Evolutionary conservation across 345 rosid species (phyloP), one percentile per base, ranked within the genome.

Genomic region (Arabidopsis arenosa): DNA sequence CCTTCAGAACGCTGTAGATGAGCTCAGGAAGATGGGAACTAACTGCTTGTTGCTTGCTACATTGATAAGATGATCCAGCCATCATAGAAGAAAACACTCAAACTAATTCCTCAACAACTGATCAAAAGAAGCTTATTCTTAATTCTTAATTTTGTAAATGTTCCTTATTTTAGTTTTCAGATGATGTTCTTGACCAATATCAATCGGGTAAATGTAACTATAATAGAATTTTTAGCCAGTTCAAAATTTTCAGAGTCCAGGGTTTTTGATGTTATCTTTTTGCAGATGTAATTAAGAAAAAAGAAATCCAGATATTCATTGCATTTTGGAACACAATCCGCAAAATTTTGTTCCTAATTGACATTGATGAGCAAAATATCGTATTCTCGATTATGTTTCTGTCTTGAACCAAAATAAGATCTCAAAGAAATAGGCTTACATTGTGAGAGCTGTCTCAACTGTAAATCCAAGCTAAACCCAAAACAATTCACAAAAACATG

Each of bases 1-100:
- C 14, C 18, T 72, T 72, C 81, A 78, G 36, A 66, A 78, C 18
- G 48, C 37, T 66, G 81, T 57, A 1, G 81, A 66, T 36, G 63
- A 51, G 77, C 18, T 78, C 6, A 72, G 77, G 69, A 78, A 78
- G 64, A 78, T 68, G 5, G 77, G 52, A 18, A 78, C 64, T 26
- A 78, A 78, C 9, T 60, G 77, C 36, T 78, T 78, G 49, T 72
- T 51, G 11, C 69, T 78, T 60, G 61, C 81, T 33, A 72, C 73
- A 9, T 23, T 78, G 73, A 72, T 72, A 21, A 65, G 73, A 66
- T 62, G 48, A 75, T 47, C 37, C 0, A 62, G 47, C 35, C 32
- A 55, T 58, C 39, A 10, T n/a, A 14, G 6, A 26, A 21, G 41
- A 32, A 6, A 7, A 68, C 15, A 53, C 28, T 4, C 4, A 0